These are phyloP conservation scores for Trichosporon sp. DNA, from an alignment of 1,284 basidiomycete genomes.

Conservation along the genomic window DNA sequence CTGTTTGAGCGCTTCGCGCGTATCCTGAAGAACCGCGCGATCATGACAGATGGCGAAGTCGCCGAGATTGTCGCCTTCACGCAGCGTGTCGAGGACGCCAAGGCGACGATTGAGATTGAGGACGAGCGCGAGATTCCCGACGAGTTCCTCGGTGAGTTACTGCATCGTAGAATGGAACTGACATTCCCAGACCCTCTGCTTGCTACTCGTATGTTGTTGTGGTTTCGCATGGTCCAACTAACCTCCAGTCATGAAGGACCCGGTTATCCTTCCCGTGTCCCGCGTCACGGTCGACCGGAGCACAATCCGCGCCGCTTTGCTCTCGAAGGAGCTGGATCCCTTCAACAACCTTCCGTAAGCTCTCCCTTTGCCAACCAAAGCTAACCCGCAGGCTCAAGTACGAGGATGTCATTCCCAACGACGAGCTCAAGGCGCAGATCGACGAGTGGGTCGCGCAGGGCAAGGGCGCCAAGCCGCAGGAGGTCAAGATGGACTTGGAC, in stretches of 20 bases:
- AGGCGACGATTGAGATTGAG: constrained; percentile 64
- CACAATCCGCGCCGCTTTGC: constrained; percentile 90
- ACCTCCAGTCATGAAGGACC: constrained; percentile 85
- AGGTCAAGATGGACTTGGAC: constrained; percentile 42
- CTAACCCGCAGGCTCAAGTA: constrained; percentile 55
- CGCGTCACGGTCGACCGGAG: constrained; percentile 73
- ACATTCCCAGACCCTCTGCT: constrained; percentile 28
- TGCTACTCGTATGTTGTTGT: constrained; percentile 25
- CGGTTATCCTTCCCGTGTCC: constrained; percentile 84
- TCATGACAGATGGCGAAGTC: constrained; percentile 80
- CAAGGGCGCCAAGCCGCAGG: constrained; percentile 24
- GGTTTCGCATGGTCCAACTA: neutral
- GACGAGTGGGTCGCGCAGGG: constrained; percentile 58
- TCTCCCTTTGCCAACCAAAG: neutral
- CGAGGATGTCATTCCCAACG: constrained; percentile 71
- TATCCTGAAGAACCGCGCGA: constrained; percentile 60
- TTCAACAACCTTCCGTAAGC: constrained; percentile 71
- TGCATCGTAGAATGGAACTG: constrained; percentile 8
- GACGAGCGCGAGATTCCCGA: constrained; percentile 96
- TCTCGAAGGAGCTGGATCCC: constrained; percentile 85
- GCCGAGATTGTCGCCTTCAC: constrained; percentile 68
- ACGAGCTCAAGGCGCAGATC: constrained; percentile 60
- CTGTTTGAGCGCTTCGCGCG: constrained; percentile 75
- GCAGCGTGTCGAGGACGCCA: constrained; percentile 75
- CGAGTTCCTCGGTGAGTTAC: constrained; percentile 76